Conservation (phyloP, 768 basidiomycete genomes). For the Trametes sanguinea region DNA sequence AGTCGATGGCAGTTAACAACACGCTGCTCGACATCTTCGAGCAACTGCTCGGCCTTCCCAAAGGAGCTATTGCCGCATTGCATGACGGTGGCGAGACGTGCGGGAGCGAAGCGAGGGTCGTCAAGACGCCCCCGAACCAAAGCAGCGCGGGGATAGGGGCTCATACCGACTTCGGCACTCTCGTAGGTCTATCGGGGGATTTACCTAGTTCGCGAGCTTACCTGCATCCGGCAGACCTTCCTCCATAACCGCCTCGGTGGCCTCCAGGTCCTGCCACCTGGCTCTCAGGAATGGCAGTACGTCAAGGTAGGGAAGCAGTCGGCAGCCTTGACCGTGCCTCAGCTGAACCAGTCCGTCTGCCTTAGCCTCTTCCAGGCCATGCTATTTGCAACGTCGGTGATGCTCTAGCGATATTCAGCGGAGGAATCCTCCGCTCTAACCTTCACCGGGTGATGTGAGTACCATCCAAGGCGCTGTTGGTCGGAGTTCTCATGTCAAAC, state of each 20-base stretch:
- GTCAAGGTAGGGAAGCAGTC: slow-evolving; percentile 37
- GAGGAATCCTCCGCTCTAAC: slow-evolving; percentile 47
- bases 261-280: slow-evolving; percentile 46
- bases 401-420: slow-evolving; percentile 46
- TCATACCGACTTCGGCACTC: slow-evolving; percentile 76
- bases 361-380: slow-evolving; percentile 46
- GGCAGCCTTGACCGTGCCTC: neutral
- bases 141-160: slow-evolving; percentile 48
- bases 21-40: slow-evolving; percentile 59
- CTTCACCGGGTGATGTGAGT: slow-evolving; percentile 46
- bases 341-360: slow-evolving; percentile 1
- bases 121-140: slow-evolving; percentile 45
- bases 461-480: neutral
- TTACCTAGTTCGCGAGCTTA: slow-evolving; percentile 11
- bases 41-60: slow-evolving; percentile 52
- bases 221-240: slow-evolving; percentile 32
- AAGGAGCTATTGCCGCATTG: slow-evolving; percentile 44
- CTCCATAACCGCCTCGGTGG: slow-evolving; percentile 48
- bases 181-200: slow-evolving; percentile 42
- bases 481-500: neutral
- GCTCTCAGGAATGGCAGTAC: slow-evolving; percentile 41
- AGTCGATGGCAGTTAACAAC: slow-evolving; percentile 57
- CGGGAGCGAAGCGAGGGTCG: slow-evolving; percentile 59
- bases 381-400: slow-evolving; percentile 51
- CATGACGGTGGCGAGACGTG: slow-evolving; percentile 51